Conservation (phyloP, 768 basidiomycete species). For the Tephrocybe sp. region DNA sequence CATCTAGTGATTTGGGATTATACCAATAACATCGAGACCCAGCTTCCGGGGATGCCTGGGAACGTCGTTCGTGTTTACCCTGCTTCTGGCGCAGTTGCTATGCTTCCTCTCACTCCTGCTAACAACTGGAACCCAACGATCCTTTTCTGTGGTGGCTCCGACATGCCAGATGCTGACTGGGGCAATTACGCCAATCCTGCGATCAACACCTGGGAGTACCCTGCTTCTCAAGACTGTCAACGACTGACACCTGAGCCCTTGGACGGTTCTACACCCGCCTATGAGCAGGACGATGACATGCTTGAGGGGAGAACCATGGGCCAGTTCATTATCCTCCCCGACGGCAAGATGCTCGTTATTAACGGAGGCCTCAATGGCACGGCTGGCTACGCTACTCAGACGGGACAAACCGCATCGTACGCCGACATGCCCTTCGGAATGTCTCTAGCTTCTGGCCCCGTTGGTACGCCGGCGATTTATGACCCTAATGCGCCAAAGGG, state of each 20-base stretch:
- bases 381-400: slow-evolving; percentile 66
- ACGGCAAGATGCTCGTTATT: slow-evolving; percentile 71
- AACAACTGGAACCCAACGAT: slow-evolving; percentile 87
- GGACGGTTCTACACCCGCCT: slow-evolving; percentile 58
- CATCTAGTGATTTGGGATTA: slow-evolving; percentile 49
- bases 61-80: slow-evolving; percentile 83
- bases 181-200: slow-evolving; percentile 78
- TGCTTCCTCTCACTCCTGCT: slow-evolving; percentile 87
- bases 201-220: slow-evolving; percentile 71
- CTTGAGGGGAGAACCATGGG: slow-evolving; percentile 85
- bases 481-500: slow-evolving; percentile 63
- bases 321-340: slow-evolving; percentile 81
- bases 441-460: slow-evolving; percentile 68
- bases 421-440: slow-evolving; percentile 57
- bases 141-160: slow-evolving; percentile 88
- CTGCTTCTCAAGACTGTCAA: slow-evolving; percentile 74
- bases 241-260: slow-evolving; percentile 83
- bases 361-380: slow-evolving; percentile 87
- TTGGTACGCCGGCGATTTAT: slow-evolving; percentile 68
- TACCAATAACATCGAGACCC: slow-evolving; percentile 52
- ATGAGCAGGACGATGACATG: slow-evolving; percentile 75
- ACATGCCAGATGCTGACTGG: slow-evolving; percentile 71
- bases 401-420: slow-evolving; percentile 37
- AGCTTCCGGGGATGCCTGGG: slow-evolving; percentile 71
- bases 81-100: slow-evolving; percentile 81